Evolutionary conservation across 2,329 filamentous ascomycete genomes (phyloP).

Genomic region (Ophiocordyceps camponoti-saundersi): DNA sequence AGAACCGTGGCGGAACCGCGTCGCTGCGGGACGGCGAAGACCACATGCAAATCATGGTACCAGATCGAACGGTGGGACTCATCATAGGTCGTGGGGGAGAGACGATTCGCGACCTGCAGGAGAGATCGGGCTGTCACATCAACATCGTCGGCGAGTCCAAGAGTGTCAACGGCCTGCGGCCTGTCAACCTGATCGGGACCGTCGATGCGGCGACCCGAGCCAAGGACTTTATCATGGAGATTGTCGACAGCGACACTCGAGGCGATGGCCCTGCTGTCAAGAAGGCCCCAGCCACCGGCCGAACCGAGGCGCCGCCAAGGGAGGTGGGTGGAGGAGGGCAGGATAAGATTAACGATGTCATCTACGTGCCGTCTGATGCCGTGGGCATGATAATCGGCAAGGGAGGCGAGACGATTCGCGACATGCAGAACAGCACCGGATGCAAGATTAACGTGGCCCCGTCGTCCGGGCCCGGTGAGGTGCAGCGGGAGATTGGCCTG

Average conservation of each 20-base stretch:
- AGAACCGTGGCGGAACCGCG: slow-evolving; percentile 18
- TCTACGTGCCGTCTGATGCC: slow-evolving; percentile 75
- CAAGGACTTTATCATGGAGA: slow-evolving; percentile 81
- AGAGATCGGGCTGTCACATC: slow-evolving; percentile 83
- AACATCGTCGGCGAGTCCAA: slow-evolving; percentile 91
- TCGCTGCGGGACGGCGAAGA: slow-evolving; percentile 64
- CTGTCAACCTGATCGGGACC: slow-evolving; percentile 78
- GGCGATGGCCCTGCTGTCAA: slow-evolving; percentile 24
- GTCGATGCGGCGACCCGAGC: slow-evolving; percentile 57
- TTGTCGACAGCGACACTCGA: slow-evolving; percentile 78
- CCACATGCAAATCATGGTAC: slow-evolving; percentile 84
- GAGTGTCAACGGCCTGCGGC: slow-evolving; percentile 75
- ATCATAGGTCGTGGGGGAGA: slow-evolving; percentile 91
- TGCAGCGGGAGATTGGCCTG: slow-evolving; percentile 72
- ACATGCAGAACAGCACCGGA: slow-evolving; percentile 74
- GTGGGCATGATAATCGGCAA: slow-evolving; percentile 96
- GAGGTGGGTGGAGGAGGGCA: slow-evolving; percentile 17
- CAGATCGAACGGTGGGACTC: slow-evolving; percentile 77
- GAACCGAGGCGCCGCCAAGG: slow-evolving; percentile 13
- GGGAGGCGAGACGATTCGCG: slow-evolving; percentile 83
- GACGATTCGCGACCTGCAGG: slow-evolving; percentile 83
- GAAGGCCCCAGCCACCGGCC: slow-evolving; percentile 13
- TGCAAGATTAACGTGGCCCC: slow-evolving; percentile 93
- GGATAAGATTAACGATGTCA: slow-evolving; percentile 67
- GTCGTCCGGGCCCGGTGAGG: slow-evolving; percentile 58